Conservation (phyloP, 2,329 filamentous ascomycete genomes). For the Talaromyces marneffei region DNA sequence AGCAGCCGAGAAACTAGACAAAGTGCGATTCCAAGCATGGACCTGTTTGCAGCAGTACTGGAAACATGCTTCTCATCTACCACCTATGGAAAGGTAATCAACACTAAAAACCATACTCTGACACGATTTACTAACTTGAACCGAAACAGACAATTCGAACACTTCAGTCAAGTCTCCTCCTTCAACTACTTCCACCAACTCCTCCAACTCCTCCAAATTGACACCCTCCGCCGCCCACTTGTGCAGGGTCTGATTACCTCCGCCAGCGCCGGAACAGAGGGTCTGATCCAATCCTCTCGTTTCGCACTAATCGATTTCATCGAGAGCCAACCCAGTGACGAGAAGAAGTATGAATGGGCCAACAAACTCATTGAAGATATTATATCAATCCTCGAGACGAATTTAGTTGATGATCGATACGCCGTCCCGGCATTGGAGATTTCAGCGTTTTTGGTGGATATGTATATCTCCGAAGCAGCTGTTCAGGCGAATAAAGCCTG, state of each 20-base stretch:
- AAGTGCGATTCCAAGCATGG: conserved; percentile 60
- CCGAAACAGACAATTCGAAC: conserved; percentile 33
- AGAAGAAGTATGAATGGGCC: conserved; percentile 6
- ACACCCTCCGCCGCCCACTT: conserved; percentile 34
- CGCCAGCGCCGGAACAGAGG: conserved; percentile 40
- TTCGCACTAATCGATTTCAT: conserved; percentile 37
- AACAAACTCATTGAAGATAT: conserved; percentile 48
- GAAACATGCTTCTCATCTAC: conserved; percentile 30
- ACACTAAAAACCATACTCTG: background rate
- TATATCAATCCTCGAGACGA: conserved; percentile 48
- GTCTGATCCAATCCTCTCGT: conserved; percentile 39
- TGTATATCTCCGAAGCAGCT: conserved; percentile 35
- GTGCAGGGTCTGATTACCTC: conserved; percentile 42
- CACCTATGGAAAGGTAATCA: conserved; percentile 40
- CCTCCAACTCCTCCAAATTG: conserved; percentile 30
- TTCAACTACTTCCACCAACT: conserved; percentile 40
- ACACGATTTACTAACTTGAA: background rate
- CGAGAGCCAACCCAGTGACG: conserved; percentile 31
- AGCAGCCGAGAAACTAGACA: conserved; percentile 83
- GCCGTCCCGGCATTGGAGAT: conserved; percentile 72
- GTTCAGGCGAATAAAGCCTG: conserved; percentile 39
- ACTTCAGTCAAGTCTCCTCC: conserved; percentile 42
- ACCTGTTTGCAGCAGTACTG: conserved; percentile 38
- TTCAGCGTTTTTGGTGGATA: conserved; percentile 69
- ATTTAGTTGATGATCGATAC: conserved; percentile 60